Evolutionary conservation across 2,329 filamentous ascomycete species (phyloP).

Genomic region (Ophiocordyceps sinensis): DNA sequence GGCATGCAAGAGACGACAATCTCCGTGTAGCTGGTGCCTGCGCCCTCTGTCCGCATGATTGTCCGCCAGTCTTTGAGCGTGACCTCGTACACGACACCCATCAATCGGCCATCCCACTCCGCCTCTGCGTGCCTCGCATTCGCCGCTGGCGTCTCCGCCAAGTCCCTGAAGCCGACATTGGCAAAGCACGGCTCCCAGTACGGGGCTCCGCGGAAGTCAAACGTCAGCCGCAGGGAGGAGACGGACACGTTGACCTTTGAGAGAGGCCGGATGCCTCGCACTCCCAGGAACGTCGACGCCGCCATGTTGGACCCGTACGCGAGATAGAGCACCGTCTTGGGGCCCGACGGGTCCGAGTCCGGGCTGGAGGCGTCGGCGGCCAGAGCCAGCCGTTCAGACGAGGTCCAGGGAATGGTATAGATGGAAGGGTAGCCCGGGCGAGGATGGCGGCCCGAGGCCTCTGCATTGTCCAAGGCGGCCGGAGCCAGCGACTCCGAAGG

Average conservation of each 20-base stretch:
- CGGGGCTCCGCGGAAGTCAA: constrained; percentile 73
- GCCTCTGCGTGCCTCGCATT: constrained; percentile 8
- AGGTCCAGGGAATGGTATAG: constrained; percentile 18
- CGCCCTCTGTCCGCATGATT: constrained; percentile 85
- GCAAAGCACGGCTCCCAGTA: constrained; percentile 89
- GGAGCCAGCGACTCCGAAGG: constrained; percentile 1
- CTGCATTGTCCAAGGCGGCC: constrained; percentile 12
- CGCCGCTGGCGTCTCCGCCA: constrained; percentile 22
- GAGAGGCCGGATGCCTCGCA: constrained; percentile 65
- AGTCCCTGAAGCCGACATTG: constrained; percentile 52
- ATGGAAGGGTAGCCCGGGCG: constrained; percentile 12
- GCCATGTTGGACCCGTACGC: constrained; percentile 89
- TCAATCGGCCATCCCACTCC: constrained; percentile 63
- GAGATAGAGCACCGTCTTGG: constrained; percentile 54
- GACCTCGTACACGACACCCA: constrained; percentile 93
- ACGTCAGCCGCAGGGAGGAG: constrained; percentile 63
- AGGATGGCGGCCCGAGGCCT: constrained; percentile 7
- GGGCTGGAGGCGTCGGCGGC: constrained; percentile 12
- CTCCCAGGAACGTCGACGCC: constrained; percentile 63
- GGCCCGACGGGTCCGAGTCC: constrained; percentile 5
- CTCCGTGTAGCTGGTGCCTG: constrained; percentile 72
- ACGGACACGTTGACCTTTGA: constrained; percentile 71
- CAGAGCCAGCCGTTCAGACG: constrained; percentile 13
- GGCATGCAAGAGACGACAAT: constrained; percentile 65
- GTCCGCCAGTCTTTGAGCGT: constrained; percentile 66